Conservation (phyloP, 2,329 filamentous ascomycete species). For the Sporothrix luriei region DNA sequence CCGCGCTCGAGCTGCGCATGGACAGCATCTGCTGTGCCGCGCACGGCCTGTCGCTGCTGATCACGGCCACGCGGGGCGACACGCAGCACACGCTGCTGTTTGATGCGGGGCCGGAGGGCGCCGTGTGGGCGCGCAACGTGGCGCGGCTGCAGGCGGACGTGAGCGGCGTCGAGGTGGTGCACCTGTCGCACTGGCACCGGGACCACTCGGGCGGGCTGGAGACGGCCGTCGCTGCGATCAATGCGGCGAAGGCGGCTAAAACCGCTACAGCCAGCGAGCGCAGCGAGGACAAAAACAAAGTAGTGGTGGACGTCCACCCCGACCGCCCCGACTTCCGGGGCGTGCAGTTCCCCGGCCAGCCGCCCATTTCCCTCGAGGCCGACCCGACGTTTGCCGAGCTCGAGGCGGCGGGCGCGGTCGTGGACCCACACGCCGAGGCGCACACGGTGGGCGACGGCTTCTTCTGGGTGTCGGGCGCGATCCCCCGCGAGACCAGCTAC, state of each 20-base stretch:
- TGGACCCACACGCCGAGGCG: conserved; percentile 45
- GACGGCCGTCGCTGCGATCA: conserved; percentile 53
- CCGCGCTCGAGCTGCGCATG: conserved; percentile 51
- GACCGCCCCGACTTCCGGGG: conserved; percentile 55
- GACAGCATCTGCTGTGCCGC: conserved; percentile 56
- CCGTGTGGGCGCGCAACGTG: conserved; percentile 54
- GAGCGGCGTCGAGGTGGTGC: conserved; percentile 50
- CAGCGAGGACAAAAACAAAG: conserved; percentile 31
- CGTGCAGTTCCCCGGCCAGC: conserved; percentile 44
- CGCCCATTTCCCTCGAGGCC: conserved; percentile 54
- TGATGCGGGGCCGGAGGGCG: conserved; percentile 57
- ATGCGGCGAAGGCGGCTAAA: conserved; percentile 43
- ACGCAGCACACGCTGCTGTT: conserved; percentile 54
- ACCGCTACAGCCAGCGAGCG: conserved; percentile 18
- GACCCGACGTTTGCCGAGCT: conserved; percentile 57
- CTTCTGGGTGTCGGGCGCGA: conserved; percentile 58
- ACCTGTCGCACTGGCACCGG: conserved; percentile 58
- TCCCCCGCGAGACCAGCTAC: conserved; percentile 54
- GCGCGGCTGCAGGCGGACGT: conserved; percentile 49
- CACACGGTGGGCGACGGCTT: conserved; percentile 54
- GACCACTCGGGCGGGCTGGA: conserved; percentile 58
- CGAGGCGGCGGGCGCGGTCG: conserved; percentile 45
- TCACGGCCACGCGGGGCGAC: conserved; percentile 52
- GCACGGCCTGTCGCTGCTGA: conserved; percentile 56
- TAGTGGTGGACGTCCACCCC: conserved; percentile 56